Evolutionary conservation across 1,284 basidiomycete species (phyloP), one percentile per base, ranked within the genome.

Genomic region (Dichomitus squalens): DNA sequence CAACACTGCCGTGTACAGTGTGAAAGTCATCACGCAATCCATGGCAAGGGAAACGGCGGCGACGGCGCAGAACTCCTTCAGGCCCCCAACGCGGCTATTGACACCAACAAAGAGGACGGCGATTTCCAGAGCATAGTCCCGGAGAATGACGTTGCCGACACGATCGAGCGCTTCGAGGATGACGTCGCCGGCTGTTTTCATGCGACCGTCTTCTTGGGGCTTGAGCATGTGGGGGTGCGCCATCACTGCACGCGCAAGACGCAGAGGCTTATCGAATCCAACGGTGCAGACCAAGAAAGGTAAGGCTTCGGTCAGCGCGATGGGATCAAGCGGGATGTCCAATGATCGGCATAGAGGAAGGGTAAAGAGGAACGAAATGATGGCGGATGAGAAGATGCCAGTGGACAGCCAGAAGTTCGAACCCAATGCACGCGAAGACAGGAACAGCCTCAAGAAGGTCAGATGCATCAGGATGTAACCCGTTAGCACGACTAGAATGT

Each of bases 281-380:
- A 99, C 89, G 0, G 94, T 96, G 73, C 97, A 97, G 41, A 99
- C 96, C 36, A 99, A 81, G 87, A 99, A 99, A 0, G 96, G 96
- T 1, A 99, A 82, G 0, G 96, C 96, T 73, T 99, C 97, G 14
- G 93, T 95, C 33, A 99, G 81, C 16, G 90, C 88, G 56, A 99
- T 90, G 1, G 94, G 94, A 73, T 99, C 95, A 66, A 99, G 89
- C 7, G 89, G 90, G 54, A 99, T 93, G 63, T 84, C 82, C 59
- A 97, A 79, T 46, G 89, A 81, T 72, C 92, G 88, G 2, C 95
- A 94, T 31, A 93, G 79, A 16, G 96, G 89, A 3, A 98, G 84
- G 16, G 95, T 85, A 55, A 96, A 80, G 52, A 99, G 83, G 74
- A 98, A 92, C 0, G 93, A 91, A 64, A 97, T 91, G 60, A 88